Conservation (phyloP, 495 filamentous ascomycete species). For the Halenospora varia region DNA sequence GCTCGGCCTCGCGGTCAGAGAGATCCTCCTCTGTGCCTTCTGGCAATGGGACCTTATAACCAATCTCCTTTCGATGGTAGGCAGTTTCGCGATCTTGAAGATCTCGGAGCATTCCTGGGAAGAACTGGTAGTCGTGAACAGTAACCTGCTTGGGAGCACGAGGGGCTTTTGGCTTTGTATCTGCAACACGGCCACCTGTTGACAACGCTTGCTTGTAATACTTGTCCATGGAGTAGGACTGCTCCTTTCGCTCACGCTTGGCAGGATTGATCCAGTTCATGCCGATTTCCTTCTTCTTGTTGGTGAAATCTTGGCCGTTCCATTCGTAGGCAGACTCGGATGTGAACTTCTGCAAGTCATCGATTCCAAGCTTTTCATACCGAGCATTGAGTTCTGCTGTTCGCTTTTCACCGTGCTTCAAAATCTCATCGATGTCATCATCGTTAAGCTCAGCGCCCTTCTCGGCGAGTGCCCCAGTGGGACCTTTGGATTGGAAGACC, state of each 20-base stretch:
- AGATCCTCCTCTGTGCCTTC: constrained; percentile 83
- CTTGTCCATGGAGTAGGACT: constrained; percentile 97
- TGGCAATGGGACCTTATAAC: constrained; percentile 80
- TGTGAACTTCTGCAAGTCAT: constrained; percentile 96
- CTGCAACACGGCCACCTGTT: constrained; percentile 78
- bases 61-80: constrained; percentile 90
- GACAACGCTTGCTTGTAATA: constrained; percentile 92
- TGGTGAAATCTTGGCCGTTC: constrained; percentile 94
- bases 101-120: constrained; percentile 73
- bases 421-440: constrained; percentile 84
- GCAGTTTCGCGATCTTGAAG: constrained; percentile 96
- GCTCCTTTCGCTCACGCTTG: constrained; percentile 97
- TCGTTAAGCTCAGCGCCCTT: constrained; percentile 66
- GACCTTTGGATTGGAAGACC: constrained; percentile 71
- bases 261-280: constrained; percentile 98
- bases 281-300: constrained; percentile 90
- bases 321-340: constrained; percentile 98
- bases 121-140: constrained; percentile 98
- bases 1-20: constrained; percentile 80
- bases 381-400: constrained; percentile 86
- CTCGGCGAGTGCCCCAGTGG: constrained; percentile 49
- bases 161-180: constrained; percentile 92
- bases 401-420: constrained; percentile 81
- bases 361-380: constrained; percentile 97
- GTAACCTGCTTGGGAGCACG: constrained; percentile 88